phyloP scores from a whole-genome alignment of 1,284 basidiomycete genomes.

The Fomitopsis schrenkii region DNA sequence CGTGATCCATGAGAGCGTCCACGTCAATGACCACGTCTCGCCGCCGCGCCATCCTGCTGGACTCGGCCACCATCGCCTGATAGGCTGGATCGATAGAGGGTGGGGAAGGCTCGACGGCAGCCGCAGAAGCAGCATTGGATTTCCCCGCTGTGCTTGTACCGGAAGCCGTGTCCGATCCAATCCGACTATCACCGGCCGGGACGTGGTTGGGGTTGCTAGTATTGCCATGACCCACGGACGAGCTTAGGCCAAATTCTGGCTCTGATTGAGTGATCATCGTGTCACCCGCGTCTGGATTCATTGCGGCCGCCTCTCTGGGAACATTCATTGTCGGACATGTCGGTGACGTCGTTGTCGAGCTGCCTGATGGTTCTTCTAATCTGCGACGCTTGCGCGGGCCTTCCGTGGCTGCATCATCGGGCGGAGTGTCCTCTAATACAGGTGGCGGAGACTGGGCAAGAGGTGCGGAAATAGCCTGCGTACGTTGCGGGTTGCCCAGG shows the following conservation, averaged over 20 bases:
- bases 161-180: not conserved
- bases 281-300: not conserved
- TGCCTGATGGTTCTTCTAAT: not conserved
- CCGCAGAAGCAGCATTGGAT: not conserved
- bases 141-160: not conserved
- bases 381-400: not conserved
- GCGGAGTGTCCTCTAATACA: not conserved
- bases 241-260: not conserved
- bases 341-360: not conserved
- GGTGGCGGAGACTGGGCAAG: not conserved
- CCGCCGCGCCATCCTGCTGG: not conserved
- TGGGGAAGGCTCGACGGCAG: not conserved
- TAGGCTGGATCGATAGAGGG: not conserved
- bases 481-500: not conserved
- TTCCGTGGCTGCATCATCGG: not conserved
- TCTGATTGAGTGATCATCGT: not conserved
- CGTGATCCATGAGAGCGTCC: not conserved
- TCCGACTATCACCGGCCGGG: not conserved
- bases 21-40: conserved; percentile 1
- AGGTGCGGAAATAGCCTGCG: not conserved
- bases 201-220: not conserved
- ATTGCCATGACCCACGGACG: not conserved
- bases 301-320: not conserved
- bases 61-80: not conserved
- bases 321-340: not conserved